Percentiles rank a stretch among this genome's conserved stretches.
phyloP scores from a whole-genome alignment of 2,329 filamentous ascomycete species.

The Botrytis galanthina region DNA sequence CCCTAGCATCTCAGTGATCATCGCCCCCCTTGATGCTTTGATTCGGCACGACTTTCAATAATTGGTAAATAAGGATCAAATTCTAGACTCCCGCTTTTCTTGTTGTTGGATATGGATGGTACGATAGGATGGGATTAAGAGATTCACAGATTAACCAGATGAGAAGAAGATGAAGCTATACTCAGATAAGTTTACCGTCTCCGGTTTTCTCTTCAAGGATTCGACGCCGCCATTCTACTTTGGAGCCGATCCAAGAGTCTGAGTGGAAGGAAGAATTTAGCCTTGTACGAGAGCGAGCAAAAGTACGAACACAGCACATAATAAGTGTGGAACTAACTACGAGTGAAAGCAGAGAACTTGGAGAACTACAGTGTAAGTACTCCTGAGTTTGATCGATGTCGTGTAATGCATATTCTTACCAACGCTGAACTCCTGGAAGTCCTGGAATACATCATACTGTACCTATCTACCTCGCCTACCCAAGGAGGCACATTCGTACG shows the following conservation, averaged over 20 bases:
- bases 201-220: constrained; percentile 8
- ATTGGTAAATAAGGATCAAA: neutral
- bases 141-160: neutral
- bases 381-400: constrained; percentile 6
- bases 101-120: neutral
- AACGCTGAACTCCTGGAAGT: neutral
- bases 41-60: constrained; percentile 1
- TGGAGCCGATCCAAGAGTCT: neutral
- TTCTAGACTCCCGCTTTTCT: neutral
- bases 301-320: neutral
- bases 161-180: constrained; percentile 10
- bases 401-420: neutral
- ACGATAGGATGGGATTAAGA: neutral
- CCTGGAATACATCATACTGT: neutral
- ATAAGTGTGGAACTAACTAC: neutral
- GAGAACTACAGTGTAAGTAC: neutral
- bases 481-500: neutral
- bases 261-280: neutral
- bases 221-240: neutral
- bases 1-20: neutral
- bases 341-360: neutral
- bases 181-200: constrained; percentile 2
- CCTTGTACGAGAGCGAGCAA: neutral
- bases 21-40: neutral
- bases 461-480: neutral